These are phyloP conservation scores for Fistulinella prunicolor DNA, from an alignment of 768 basidiomycete species.

Conservation along the genomic window DNA sequence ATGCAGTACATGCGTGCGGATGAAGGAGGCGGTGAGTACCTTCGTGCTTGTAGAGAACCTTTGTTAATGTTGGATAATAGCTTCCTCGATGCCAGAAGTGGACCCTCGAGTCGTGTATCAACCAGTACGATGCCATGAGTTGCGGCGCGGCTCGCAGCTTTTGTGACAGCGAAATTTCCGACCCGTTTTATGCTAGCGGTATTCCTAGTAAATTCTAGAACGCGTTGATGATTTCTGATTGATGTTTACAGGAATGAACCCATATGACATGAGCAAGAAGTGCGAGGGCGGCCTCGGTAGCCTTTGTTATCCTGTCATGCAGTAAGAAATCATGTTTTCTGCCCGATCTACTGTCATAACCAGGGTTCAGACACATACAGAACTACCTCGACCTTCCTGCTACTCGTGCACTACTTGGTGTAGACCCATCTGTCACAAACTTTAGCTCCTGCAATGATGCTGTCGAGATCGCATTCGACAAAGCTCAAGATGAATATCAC, in stretches of 20 bases:
- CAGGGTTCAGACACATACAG: slow-evolving; percentile 45
- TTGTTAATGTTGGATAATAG: slow-evolving; percentile 31
- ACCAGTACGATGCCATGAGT: slow-evolving; percentile 61
- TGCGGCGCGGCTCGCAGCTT: slow-evolving; percentile 68
- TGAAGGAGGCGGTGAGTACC: slow-evolving; percentile 40
- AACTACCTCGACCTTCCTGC: slow-evolving; percentile 60
- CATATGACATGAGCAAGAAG: slow-evolving; percentile 66
- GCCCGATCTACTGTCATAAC: not conserved
- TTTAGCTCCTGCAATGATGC: slow-evolving; percentile 39
- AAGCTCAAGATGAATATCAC: slow-evolving; percentile 39
- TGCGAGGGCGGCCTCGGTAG: slow-evolving; percentile 51
- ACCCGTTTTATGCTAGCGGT: slow-evolving; percentile 33
- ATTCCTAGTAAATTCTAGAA: slow-evolving; percentile 13
- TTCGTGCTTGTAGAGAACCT: not conserved
- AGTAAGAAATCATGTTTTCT: slow-evolving; percentile 22
- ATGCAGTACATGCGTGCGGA: slow-evolving; percentile 36
- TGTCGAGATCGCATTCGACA: slow-evolving; percentile 49
- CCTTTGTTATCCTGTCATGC: slow-evolving; percentile 60
- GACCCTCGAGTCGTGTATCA: slow-evolving; percentile 57
- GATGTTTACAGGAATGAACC: slow-evolving; percentile 42
- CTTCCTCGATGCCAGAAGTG: slow-evolving; percentile 68
- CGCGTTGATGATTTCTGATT: not conserved
- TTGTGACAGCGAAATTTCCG: slow-evolving; percentile 49
- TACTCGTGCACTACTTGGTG: slow-evolving; percentile 57
- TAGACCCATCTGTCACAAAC: slow-evolving; percentile 46